These are phyloP conservation scores for Pythium diclinum DNA, from an alignment of 352 stramenopile species.

Conservation along the genomic window DNA sequence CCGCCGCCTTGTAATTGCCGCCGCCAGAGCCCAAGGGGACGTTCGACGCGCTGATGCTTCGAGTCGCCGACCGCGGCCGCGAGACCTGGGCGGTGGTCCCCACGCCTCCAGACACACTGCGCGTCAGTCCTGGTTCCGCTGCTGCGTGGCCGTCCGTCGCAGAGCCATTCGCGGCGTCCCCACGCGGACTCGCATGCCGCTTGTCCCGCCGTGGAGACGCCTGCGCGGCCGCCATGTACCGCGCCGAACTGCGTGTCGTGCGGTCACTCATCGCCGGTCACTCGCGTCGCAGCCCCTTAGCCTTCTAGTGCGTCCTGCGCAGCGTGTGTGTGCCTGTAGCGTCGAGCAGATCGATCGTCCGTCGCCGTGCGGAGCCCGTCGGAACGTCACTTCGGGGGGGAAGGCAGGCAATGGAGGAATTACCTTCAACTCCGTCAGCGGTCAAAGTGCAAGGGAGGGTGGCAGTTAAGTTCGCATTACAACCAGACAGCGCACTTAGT, in stretches of 20 bases:
- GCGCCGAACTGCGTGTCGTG: constrained; percentile 5
- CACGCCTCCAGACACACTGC: constrained; percentile 22
- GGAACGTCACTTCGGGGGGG: background rate
- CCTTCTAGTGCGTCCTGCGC: background rate
- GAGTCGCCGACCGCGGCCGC: constrained; percentile 21
- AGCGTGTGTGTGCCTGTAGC: background rate
- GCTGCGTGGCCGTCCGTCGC: background rate
- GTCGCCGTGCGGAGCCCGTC: background rate
- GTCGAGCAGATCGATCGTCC: background rate
- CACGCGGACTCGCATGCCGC: constrained; percentile 2
- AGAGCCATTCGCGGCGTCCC: background rate
- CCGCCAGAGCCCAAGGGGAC: background rate
- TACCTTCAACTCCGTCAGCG: constrained; percentile 26
- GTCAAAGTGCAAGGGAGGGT: constrained; percentile 13
- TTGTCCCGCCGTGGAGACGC: constrained; percentile 11
- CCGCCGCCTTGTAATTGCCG: background rate
- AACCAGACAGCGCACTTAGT: constrained; percentile 21
- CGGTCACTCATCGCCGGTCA: constrained; percentile 20
- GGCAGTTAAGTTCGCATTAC: constrained; percentile 17
- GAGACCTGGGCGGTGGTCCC: constrained; percentile 1
- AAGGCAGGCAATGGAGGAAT: constrained; percentile 1
- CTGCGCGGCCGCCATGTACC: constrained; percentile 10
- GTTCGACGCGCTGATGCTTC: constrained; percentile 23
- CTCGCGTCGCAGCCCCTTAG: background rate
- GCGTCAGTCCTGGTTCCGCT: constrained; percentile 14